Conservation (phyloP, 345 rosid genomes). For the Odontarrhena argentea region DNA sequence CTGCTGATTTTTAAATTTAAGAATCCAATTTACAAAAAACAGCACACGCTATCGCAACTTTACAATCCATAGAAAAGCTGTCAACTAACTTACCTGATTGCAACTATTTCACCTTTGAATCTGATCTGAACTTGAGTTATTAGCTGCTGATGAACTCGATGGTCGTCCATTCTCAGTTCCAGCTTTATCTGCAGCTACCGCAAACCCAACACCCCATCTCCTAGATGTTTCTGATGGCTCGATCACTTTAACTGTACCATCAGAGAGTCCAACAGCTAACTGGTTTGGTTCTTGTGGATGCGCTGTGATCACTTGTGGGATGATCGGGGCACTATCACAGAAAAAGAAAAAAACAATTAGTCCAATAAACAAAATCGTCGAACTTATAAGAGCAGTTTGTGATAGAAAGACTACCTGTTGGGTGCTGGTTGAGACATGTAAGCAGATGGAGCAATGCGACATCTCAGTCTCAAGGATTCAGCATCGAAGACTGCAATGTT, state of each 20-base stretch:
- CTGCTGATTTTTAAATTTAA: constrained; percentile 18
- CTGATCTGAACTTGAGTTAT: constrained; percentile 49
- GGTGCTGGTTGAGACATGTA: constrained; percentile 60
- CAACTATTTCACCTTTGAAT: constrained; percentile 46
- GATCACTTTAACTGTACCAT: constrained; percentile 63
- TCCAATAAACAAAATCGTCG: background rate
- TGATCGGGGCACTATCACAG: constrained; percentile 59
- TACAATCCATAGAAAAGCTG: constrained; percentile 40
- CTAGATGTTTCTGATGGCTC: constrained; percentile 64
- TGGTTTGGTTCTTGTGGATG: constrained; percentile 78
- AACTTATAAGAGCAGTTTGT: constrained; percentile 8
- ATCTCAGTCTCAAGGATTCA: constrained; percentile 70
- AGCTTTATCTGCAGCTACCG: constrained; percentile 44
- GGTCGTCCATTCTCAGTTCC: constrained; percentile 48
- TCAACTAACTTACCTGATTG: constrained; percentile 15
- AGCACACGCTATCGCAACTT: constrained; percentile 36
- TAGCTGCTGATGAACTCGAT: constrained; percentile 49
- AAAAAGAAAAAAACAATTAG: background rate
- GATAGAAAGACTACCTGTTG: constrained; percentile 50
- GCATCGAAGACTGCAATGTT: constrained; percentile 84
- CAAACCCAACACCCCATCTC: constrained; percentile 51
- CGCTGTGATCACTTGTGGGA: constrained; percentile 75
- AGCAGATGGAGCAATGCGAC: constrained; percentile 74
- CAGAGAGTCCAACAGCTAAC: constrained; percentile 63
- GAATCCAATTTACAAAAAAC: constrained; percentile 39